These are phyloP conservation scores for Eucalyptus brandiana DNA, from an alignment of 345 rosid genomes.

Conservation along the genomic window DNA sequence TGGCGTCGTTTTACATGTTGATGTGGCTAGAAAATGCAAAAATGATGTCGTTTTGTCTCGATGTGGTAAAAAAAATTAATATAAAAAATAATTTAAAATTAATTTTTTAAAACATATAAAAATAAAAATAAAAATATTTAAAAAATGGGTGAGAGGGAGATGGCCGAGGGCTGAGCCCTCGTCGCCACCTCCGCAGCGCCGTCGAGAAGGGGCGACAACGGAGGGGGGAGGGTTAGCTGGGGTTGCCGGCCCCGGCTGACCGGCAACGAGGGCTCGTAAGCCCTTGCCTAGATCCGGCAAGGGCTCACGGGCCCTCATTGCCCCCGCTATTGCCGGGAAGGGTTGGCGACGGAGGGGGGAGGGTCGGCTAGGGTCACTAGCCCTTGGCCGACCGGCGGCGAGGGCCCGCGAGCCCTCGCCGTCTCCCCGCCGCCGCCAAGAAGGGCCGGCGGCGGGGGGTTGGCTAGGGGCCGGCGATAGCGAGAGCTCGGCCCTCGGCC, in stretches of 20 bases:
- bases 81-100: too few relatives aligned
- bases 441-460: fast-evolving
- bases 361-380: fast-evolving
- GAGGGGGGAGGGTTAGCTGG: fast-evolving
- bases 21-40: too few relatives aligned
- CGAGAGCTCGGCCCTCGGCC: fast-evolving
- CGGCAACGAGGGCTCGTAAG: fast-evolving
- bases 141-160: too few relatives aligned
- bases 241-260: fast-evolving
- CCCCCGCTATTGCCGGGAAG: fast-evolving
- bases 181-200: fast-evolving
- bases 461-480: fast-evolving
- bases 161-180: too few relatives aligned
- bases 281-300: fast-evolving
- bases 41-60: too few relatives aligned
- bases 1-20: fast-evolving
- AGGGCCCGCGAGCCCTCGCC: too few relatives aligned
- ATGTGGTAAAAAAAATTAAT: too few relatives aligned
- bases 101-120: too few relatives aligned
- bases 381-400: fast-evolving
- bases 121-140: too few relatives aligned
- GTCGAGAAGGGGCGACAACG: fast-evolving
- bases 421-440: fast-evolving
- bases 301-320: fast-evolving
- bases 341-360: fast-evolving